A percentile compares a stretch with the other conserved stretches of the same genome.
phyloP scores from a whole-genome alignment of 2,329 filamentous ascomycete genomes.

The Diaporthe sp. region DNA sequence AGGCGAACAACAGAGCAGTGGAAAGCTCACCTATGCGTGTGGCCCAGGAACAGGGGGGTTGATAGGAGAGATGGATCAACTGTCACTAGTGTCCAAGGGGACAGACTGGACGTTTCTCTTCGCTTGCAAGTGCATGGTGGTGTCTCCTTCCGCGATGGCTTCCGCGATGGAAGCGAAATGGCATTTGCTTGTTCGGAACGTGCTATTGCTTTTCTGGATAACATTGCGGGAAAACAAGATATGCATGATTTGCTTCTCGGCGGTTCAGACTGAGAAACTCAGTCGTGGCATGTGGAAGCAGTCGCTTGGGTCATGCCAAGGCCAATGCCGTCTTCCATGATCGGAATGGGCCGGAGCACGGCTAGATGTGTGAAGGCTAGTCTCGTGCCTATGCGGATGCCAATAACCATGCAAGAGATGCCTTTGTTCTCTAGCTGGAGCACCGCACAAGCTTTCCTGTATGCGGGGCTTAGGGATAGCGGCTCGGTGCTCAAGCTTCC shows the following conservation, averaged over 20 bases:
- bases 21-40: no score
- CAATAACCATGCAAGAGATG: no score
- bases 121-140: neutral
- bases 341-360: neutral
- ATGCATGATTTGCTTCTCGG: neutral
- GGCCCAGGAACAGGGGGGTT: no score
- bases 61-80: neutral
- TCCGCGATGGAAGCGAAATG: neutral
- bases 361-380: neutral
- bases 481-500: neutral
- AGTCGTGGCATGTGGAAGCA: neutral
- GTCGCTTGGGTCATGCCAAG: neutral
- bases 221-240: neutral
- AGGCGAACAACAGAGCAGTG: neutral
- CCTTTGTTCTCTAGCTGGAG: neutral
- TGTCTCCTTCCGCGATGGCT: neutral
- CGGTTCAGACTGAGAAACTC: neutral
- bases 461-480: neutral
- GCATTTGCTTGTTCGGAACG: neutral
- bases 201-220: neutral
- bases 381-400: neutral
- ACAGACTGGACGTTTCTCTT: neutral
- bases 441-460: neutral
- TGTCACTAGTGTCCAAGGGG: neutral
- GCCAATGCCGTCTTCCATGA: neutral